These are phyloP conservation scores for Phytopythium montanum DNA, from an alignment of 352 stramenopile species.

Conservation along the genomic window DNA sequence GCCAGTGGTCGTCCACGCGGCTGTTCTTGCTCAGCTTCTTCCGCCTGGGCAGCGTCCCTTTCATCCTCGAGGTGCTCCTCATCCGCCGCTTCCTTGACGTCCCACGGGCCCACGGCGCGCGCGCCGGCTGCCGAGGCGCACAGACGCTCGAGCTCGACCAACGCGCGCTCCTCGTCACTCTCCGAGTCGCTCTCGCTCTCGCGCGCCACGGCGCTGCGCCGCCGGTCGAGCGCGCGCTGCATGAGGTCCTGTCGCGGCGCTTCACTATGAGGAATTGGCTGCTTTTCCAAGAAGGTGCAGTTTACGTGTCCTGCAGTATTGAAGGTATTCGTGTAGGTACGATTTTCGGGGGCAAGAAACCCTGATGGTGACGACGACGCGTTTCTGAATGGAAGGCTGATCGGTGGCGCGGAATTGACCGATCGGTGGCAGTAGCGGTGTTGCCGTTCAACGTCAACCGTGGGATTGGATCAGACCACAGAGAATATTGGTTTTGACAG, in stretches of 20 bases:
- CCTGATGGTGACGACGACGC: background rate
- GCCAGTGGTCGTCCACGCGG: background rate
- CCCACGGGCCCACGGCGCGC: background rate
- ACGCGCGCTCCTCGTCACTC: slow-evolving; percentile 9
- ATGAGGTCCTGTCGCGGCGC: background rate
- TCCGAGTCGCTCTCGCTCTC: slow-evolving; percentile 12
- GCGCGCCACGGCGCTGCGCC: background rate
- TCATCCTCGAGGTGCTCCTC: background rate
- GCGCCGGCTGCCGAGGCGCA: background rate
- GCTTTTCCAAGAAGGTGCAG: background rate
- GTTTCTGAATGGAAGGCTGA: background rate
- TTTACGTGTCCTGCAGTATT: too few relatives aligned
- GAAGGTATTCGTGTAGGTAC: too few relatives aligned
- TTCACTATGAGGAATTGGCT: slow-evolving; percentile 1
- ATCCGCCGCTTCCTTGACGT: background rate
- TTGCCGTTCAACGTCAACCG: background rate
- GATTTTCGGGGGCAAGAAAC: too few relatives aligned
- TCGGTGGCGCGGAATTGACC: background rate
- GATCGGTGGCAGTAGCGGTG: background rate
- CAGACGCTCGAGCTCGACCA: background rate
- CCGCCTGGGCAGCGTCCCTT: background rate
- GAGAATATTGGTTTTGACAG: too few relatives aligned
- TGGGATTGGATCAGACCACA: background rate
- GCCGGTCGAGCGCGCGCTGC: slow-evolving; percentile 1
- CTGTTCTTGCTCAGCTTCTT: background rate